Base-by-base conservation (phyloP, 352 stramenopile species). In the Phytophthora cryptogea region DNA sequence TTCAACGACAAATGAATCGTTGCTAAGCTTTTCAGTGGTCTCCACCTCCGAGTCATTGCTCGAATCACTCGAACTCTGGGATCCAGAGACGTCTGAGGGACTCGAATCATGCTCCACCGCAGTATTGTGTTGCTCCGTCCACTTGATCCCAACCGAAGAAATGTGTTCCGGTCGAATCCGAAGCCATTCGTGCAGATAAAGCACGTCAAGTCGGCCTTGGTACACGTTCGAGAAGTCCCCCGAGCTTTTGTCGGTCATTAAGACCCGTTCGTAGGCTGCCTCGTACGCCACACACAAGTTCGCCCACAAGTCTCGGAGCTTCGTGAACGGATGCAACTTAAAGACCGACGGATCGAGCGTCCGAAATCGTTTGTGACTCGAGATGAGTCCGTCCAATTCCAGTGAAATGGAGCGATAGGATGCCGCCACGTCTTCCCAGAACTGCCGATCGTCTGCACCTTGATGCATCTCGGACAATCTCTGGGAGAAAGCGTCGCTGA, bases 131-230 rank as follows among this genome's bases (percentile, higher is more conserved):
- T 23, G 36, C 33, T 39, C 39, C 39, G 13, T 8, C n/a, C 26
- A 17, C 9, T 44, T 44, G 17, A 44, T 27, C 17, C 39, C 39
- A 44, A 44, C 39, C 1, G 16, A 8, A n/a, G 39, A 27, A n/a
- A 10, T 11, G 39, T n/a, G 39, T 13, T 44, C 39, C 1, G 39
- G 39, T 13, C 39, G 39, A 28, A 44, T 27, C 7, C 39, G 39
- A 44, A 44, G 39, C 39, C 39, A 44, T 27, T 44, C 39, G 6
- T 44, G 39, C 2, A 44, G 39, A 28, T 44, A 44, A 4, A 44
- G 39, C 39, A 44, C 39, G 17, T 44, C 39, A 7, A 44, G 39
- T 27, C 39, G 39, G 17, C 39, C 39, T 44, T 27, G 39, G 39
- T 44, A 44, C 16, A 44, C 39, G 4, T 44, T 8, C 2, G 36